Evolutionary conservation across 2,329 filamentous ascomycete genomes (phyloP), one percentile per base, ranked within the genome.

Genomic region (Knufia petricola): DNA sequence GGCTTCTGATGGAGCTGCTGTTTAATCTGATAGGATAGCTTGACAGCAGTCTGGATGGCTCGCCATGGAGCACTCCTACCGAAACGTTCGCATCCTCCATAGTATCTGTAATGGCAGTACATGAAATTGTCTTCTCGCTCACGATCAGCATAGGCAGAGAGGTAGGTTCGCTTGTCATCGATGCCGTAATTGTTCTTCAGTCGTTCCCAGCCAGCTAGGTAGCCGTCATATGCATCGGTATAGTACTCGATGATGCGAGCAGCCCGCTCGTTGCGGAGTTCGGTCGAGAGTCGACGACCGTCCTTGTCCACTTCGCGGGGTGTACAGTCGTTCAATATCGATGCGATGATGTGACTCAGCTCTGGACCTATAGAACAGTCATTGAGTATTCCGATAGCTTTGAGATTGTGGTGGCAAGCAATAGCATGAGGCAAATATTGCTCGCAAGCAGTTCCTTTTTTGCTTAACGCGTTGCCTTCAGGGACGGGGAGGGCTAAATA

Each of bases 291-390:
- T 12, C 10, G 10, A 8, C 10, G 15, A 12, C 20, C 20, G 4
- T 24, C 15, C 8, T 8, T 9, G 20, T 24, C 38, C 8, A 15
- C 20, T 4, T 24, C 8, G 20, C 4, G 8, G 8, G 12, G 7
- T 41, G 10, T 23, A 7, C 7, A 4, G 4, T 4, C 24, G 19
- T 8, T 10, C 15, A 26, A 34, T 26, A 34, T 20, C 15, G 45
- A 48, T n/a, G 45, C 45, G 20, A 40, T 32, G 20, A 40, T 30
- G 23, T 48, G 45, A 20, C 34, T 31, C 20, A 48, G 34, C 19
- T 48, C 45, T 21, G 45, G 45, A 38, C 45, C 45, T 48, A 48
- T 19, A 48, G 45, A 39, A 24, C 19, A 40, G 45, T 48, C 45
- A 48, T 48, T 48, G 26, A 39, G 37, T 9, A 40, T 46, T 46